Evolutionary conservation across 2,329 filamentous ascomycete species (phyloP).

Genomic region (Rutstroemia sp.): DNA sequence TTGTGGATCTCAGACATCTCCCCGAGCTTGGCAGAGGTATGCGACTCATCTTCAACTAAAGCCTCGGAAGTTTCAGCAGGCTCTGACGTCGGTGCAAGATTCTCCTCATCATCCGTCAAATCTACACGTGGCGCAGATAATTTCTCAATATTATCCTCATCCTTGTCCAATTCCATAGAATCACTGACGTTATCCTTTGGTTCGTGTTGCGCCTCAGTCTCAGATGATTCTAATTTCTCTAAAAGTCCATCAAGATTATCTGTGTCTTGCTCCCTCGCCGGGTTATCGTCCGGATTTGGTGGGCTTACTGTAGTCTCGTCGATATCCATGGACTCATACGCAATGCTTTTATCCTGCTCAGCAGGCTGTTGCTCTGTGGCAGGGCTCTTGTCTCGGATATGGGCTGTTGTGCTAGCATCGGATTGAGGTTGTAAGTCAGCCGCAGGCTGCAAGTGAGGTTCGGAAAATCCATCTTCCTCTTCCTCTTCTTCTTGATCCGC

Average conservation of each 20-base stretch:
- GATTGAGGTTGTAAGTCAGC: no score
- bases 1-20: no score
- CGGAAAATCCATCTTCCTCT: neutral
- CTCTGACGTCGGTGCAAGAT: no score
- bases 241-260: slow-evolving; percentile 1
- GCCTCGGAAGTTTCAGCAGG: no score
- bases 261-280: neutral
- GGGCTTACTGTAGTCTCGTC: neutral
- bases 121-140: no score
- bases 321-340: neutral
- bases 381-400: neutral
- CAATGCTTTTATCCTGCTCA: neutral
- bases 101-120: no score
- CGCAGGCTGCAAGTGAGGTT: no score
- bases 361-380: neutral
- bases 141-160: neutral
- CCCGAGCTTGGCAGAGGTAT: no score
- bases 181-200: neutral
- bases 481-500: neutral
- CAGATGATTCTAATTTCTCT: neutral
- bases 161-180: neutral
- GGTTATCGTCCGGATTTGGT: neutral
- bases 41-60: no score
- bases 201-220: neutral
- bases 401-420: neutral